phyloP scores from a whole-genome alignment of 2,329 filamentous ascomycete species.

The Cladosporium sp. region DNA sequence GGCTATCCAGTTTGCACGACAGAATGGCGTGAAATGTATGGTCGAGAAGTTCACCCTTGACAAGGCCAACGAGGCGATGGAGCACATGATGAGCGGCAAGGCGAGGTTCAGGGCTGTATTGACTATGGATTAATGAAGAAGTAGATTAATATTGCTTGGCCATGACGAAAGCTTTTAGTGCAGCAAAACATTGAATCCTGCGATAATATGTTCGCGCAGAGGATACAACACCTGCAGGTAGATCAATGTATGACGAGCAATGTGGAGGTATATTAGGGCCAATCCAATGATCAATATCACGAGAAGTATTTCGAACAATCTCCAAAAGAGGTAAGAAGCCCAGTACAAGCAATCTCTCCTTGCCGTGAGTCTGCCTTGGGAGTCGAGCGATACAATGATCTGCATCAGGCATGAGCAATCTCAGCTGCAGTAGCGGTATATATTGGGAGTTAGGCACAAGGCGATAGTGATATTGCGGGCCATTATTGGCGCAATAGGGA shows the following conservation, averaged over 20 bases:
- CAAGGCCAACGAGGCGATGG: conserved; percentile 47
- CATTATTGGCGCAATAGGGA: too few species aligned
- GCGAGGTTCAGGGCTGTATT: conserved; percentile 51
- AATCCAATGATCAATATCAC: too few species aligned
- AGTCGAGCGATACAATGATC: background rate
- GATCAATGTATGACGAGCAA: too few species aligned
- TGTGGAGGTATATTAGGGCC: too few species aligned
- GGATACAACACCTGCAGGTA: too few species aligned
- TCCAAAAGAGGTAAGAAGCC: too few species aligned
- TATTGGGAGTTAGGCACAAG: background rate
- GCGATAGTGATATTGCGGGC: background rate
- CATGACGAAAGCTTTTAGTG: too few species aligned
- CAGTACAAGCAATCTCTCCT: background rate
- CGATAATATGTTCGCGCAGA: too few species aligned
- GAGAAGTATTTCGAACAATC: too few species aligned
- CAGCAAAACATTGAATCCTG: too few species aligned
- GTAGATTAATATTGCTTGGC: background rate
- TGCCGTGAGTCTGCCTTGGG: background rate
- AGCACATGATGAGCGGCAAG: conserved; percentile 47
- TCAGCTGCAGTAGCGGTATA: background rate
- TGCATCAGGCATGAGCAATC: background rate
- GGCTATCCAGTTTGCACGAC: conserved; percentile 47
- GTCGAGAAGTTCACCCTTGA: conserved; percentile 51
- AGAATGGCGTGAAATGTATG: conserved; percentile 49
- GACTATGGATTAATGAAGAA: conserved; percentile 38